Conservation (phyloP, 495 filamentous ascomycete species). For the Penicillium malachiteum region DNA sequence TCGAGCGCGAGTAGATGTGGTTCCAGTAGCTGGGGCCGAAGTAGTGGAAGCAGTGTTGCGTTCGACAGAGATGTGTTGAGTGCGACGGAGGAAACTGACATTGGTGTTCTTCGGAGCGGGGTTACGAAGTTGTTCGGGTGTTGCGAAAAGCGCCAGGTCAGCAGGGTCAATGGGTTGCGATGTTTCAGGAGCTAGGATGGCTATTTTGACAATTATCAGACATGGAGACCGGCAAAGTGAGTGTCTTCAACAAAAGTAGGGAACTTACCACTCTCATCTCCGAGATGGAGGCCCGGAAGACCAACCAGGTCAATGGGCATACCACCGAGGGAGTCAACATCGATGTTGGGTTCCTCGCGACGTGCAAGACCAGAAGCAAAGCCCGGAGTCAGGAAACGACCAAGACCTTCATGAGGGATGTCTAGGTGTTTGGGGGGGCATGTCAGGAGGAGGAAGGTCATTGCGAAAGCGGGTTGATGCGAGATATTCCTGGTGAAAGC, state of each 20-base stretch:
- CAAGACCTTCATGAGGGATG: slow-evolving; percentile 87
- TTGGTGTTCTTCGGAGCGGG: slow-evolving; percentile 64
- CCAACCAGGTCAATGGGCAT: slow-evolving; percentile 96
- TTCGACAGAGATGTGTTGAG: slow-evolving; percentile 88
- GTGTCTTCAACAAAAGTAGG: not conserved
- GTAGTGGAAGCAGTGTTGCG: slow-evolving; percentile 40
- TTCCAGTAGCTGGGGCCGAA: slow-evolving; percentile 31
- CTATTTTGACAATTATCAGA: slow-evolving; percentile 39
- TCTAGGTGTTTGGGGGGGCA: slow-evolving; percentile 94
- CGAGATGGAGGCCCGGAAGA: slow-evolving; percentile 89
- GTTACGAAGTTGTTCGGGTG: slow-evolving; percentile 78
- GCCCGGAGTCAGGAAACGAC: slow-evolving; percentile 80
- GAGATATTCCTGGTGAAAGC: slow-evolving; percentile 92
- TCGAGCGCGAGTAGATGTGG: slow-evolving; percentile 36
- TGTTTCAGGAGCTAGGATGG: slow-evolving; percentile 73
- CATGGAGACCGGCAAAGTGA: not conserved
- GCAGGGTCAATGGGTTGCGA: slow-evolving; percentile 71
- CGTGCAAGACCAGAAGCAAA: slow-evolving; percentile 85
- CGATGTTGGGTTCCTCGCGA: slow-evolving; percentile 92
- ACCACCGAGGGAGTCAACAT: slow-evolving; percentile 94
- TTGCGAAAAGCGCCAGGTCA: slow-evolving; percentile 77
- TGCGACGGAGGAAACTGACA: slow-evolving; percentile 91
- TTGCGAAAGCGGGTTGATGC: slow-evolving; percentile 93
- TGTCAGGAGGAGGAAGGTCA: slow-evolving; percentile 86
- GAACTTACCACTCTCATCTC: slow-evolving; percentile 87